Evolutionary conservation across 148 eudicot species (phyloP).

Genomic region (Rhododendron molle): DNA sequence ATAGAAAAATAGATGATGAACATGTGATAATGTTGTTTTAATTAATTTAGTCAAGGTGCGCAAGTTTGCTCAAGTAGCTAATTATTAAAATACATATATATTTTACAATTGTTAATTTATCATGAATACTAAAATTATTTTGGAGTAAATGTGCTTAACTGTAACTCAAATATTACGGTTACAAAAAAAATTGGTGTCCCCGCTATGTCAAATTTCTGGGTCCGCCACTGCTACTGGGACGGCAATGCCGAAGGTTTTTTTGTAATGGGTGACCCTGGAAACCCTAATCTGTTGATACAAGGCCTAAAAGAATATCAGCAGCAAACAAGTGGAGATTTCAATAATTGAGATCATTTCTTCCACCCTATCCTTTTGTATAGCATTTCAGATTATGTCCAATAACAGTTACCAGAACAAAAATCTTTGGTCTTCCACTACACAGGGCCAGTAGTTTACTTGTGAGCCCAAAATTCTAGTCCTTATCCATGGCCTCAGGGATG

Average conservation of each 20-base stretch:
- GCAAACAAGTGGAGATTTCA: background rate
- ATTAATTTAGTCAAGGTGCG: too few species aligned
- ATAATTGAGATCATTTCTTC: background rate
- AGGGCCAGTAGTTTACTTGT: background rate
- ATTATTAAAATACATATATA: too few species aligned
- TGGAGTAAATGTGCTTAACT: too few species aligned
- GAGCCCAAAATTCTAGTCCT: background rate
- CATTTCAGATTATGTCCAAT: background rate
- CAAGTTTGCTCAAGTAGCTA: too few species aligned
- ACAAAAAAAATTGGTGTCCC: too few species aligned
- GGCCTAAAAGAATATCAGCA: background rate
- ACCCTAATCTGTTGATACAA: background rate
- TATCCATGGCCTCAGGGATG: background rate
- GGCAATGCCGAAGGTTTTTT: background rate
- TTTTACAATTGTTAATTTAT: too few species aligned
- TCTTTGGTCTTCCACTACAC: background rate
- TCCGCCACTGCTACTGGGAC: background rate
- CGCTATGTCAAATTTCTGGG: too few species aligned
- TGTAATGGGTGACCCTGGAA: background rate
- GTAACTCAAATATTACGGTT: too few species aligned
- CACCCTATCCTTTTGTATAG: too few species aligned
- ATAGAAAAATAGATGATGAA: too few species aligned
- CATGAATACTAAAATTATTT: too few species aligned
- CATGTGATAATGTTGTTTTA: too few species aligned
- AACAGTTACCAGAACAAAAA: background rate